Percentiles rank a stretch among this genome's conserved stretches.
Evolutionary conservation across 2,329 filamentous ascomycete genomes (phyloP).

Genomic region (Colletotrichum liriopes): DNA sequence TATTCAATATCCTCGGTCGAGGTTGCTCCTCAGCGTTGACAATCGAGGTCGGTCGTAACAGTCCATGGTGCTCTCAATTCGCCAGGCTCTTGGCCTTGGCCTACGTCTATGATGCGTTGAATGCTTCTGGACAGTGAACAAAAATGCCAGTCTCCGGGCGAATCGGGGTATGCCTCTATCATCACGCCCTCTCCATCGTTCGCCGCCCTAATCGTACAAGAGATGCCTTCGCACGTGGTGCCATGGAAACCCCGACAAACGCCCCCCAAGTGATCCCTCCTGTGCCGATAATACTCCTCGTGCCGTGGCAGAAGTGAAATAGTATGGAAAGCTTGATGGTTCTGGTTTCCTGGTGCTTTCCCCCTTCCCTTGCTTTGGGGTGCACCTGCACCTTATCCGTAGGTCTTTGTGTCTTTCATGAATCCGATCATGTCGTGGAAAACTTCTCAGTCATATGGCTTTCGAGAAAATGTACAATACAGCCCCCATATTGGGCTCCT

Average conservation of each 20-base stretch:
- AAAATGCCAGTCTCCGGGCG: conserved; percentile 22
- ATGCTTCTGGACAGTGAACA: conserved; percentile 30
- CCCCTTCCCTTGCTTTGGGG: conserved; percentile 23
- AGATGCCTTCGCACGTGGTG: conserved; percentile 34
- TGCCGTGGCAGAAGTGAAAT: conserved; percentile 39
- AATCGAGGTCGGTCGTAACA: neutral
- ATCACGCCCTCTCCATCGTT: conserved; percentile 13
- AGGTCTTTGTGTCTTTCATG: conserved; percentile 42
- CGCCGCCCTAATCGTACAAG: conserved; percentile 39
- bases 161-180: conserved; percentile 19
- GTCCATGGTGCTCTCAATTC: conserved; percentile 34
- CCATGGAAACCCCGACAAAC: conserved; percentile 39
- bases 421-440: conserved; percentile 42
- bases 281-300: conserved; percentile 35
- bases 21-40: neutral
- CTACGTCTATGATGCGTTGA: conserved; percentile 34
- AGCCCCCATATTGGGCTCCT: conserved; percentile 30
- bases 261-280: conserved; percentile 29
- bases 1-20: neutral
- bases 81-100: conserved; percentile 30
- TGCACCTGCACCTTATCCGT: conserved; percentile 38
- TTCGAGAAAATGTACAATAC: conserved; percentile 43
- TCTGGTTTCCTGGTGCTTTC: conserved; percentile 31
- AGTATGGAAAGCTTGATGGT: conserved; percentile 27
- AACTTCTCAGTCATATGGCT: conserved; percentile 43